Conservation (phyloP, 192 early-diverging fungal species). For the Lobosporangium transversale region DNA sequence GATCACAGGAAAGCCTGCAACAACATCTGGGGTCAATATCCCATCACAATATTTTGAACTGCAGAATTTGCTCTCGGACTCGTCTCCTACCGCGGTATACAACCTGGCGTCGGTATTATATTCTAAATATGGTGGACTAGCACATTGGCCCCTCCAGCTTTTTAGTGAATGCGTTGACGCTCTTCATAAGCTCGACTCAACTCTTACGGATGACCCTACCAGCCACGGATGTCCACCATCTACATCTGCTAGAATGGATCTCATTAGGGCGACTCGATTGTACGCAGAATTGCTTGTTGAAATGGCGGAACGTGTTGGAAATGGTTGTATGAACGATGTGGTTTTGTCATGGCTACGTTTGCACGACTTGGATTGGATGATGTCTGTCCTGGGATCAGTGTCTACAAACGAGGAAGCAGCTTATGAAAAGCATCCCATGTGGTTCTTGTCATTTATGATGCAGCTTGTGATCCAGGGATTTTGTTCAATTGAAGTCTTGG, state of each 20-base stretch:
- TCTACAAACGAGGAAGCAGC: neutral
- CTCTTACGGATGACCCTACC: neutral
- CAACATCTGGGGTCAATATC: neutral
- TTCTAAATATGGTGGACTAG: slow-evolving; percentile 29
- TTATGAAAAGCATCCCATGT: slow-evolving; percentile 8
- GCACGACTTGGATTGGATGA: slow-evolving; percentile 42
- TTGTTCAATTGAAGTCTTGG: slow-evolving; percentile 38
- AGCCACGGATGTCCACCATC: neutral
- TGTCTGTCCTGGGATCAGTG: slow-evolving; percentile 13
- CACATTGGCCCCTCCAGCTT: slow-evolving; percentile 27
- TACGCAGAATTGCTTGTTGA: slow-evolving; percentile 36
- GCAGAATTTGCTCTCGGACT: slow-evolving; percentile 16
- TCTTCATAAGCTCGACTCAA: slow-evolving; percentile 18
- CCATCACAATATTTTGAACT: slow-evolving; percentile 30
- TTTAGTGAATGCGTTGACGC: slow-evolving; percentile 36
- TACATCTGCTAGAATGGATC: slow-evolving; percentile 5
- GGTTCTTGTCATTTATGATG: slow-evolving; percentile 45
- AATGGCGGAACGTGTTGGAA: slow-evolving; percentile 39
- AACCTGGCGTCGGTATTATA: slow-evolving; percentile 21
- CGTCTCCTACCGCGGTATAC: slow-evolving; percentile 14
- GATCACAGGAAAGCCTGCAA: slow-evolving; percentile 7
- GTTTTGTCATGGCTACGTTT: slow-evolving; percentile 32
- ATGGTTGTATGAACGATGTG: slow-evolving; percentile 32
- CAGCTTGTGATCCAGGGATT: slow-evolving; percentile 44
- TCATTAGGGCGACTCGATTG: slow-evolving; percentile 15